Base-by-base conservation (phyloP, 2,329 filamentous ascomycete species). In the Fusarium sp. region DNA sequence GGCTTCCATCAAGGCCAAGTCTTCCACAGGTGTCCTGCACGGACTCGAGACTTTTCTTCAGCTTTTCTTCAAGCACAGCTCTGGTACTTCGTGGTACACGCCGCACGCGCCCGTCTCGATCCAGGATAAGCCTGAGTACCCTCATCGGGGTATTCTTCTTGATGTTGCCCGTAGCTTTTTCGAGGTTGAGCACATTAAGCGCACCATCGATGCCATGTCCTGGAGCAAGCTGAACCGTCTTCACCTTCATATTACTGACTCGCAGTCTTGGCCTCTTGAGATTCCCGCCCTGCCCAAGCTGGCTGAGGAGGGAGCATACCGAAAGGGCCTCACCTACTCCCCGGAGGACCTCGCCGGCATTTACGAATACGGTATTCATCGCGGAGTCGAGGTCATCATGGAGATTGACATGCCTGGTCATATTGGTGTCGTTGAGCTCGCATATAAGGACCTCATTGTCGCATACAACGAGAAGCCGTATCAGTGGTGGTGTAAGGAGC, bases 151-250 rank as follows among this genome's bases (percentile, higher is more conserved):
- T 15, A 79, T 97, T 54, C 90, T 96, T 72, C 82, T 97, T 72
- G 94, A 97, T 75, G 89, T 93, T 41, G 86, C 92, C 5, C 86
- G 94, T 61, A 91, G 89, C 74, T 96, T 86, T 80, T 92, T 91
- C 78, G 85, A 88, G 2, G 81, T 92, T 24, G 77, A 83, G 6
- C 88, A 92, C 73, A 90, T 97, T 70, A 85, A 90, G 74, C 88
- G 89, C 50, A 93, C 90, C 54, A 92, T 97, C 69, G 92, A 97
- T 75, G 91, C 89, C 39, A 80, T 92, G 69, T 83, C 91, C 3
- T 93, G 89, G 86, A 93, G 90, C 82, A 96, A 97, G 82, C 86
- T 96, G 84, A 96, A 96, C 80, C 85, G 89, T 8, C 84, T 97
- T 57, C 93, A 96, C 79, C 83, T 95, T 55, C 93, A 97, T 81